Conservation (phyloP, 257 asterid species). For the Forsythia suspensa region DNA sequence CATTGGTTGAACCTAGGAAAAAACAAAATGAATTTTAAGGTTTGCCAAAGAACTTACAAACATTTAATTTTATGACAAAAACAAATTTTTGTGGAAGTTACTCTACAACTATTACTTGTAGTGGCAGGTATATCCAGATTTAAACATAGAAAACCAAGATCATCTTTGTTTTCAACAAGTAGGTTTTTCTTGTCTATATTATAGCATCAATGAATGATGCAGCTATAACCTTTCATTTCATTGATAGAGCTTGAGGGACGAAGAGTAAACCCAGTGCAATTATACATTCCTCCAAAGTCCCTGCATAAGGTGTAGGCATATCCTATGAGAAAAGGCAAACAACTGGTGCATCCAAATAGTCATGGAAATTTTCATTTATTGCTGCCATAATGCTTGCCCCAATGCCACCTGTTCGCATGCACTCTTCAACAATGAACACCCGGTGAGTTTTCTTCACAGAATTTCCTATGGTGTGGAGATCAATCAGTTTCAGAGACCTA, state of each 20-base stretch:
- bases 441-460: slow-evolving; percentile 42
- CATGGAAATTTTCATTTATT: slow-evolving; percentile 39
- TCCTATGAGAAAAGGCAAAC: too few relatives aligned
- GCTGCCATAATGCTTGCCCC: slow-evolving; percentile 42
- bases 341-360: slow-evolving; percentile 38
- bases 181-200: slow-evolving; percentile 59
- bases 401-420: slow-evolving; percentile 41
- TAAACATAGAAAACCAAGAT: slow-evolving; percentile 67
- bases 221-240: slow-evolving; percentile 64
- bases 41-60: slow-evolving; percentile 10
- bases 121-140: slow-evolving; percentile 45
- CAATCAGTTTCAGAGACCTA: slow-evolving; percentile 39
- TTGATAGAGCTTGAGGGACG: slow-evolving; percentile 58
- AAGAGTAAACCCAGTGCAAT: slow-evolving; percentile 88
- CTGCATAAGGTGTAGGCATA: too few relatives aligned
- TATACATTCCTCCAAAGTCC: too few relatives aligned
- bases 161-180: slow-evolving; percentile 55
- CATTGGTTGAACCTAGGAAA: slow-evolving; percentile 40
- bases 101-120: slow-evolving; percentile 31
- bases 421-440: slow-evolving; percentile 38
- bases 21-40: slow-evolving; percentile 25
- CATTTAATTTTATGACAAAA: slow-evolving; percentile 16
- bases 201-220: slow-evolving; percentile 76
- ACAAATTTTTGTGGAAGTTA: slow-evolving; percentile 26
- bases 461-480: slow-evolving; percentile 35